phyloP scores from a whole-genome alignment of 2,329 filamentous ascomycete species.

The Verticillium albo-atrum region DNA sequence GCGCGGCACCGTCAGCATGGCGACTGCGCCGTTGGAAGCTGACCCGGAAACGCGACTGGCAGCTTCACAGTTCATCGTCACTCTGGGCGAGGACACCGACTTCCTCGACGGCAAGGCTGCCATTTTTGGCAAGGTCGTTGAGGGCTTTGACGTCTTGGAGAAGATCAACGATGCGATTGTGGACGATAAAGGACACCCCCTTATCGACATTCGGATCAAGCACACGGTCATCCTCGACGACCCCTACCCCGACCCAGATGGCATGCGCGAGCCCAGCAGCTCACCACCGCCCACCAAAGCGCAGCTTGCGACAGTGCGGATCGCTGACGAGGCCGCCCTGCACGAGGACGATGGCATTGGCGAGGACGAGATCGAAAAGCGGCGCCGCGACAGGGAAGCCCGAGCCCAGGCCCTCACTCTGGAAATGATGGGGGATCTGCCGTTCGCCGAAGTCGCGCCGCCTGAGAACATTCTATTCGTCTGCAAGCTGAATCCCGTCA shows the following conservation, averaged over 20 bases:
- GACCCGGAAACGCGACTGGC: slow-evolving; percentile 81
- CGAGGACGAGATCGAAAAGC: slow-evolving; percentile 74
- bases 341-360: slow-evolving; percentile 67
- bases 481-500: slow-evolving; percentile 97
- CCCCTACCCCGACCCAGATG: slow-evolving; percentile 78
- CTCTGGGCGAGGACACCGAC: slow-evolving; percentile 82
- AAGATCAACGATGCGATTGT: slow-evolving; percentile 89
- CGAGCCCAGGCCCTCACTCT: slow-evolving; percentile 90
- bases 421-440: slow-evolving; percentile 96
- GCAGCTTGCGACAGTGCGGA: slow-evolving; percentile 86
- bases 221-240: slow-evolving; percentile 92
- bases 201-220: slow-evolving; percentile 92
- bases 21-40: slow-evolving; percentile 71
- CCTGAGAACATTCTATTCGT: slow-evolving; percentile 97
- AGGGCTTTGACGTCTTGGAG: slow-evolving; percentile 90
- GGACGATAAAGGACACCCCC: slow-evolving; percentile 77
- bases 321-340: slow-evolving; percentile 81
- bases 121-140: slow-evolving; percentile 91
- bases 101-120: slow-evolving; percentile 91
- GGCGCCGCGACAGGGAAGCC: slow-evolving; percentile 82
- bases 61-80: slow-evolving; percentile 91
- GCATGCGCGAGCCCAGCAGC: slow-evolving; percentile 68
- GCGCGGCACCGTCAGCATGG: slow-evolving; percentile 94
- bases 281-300: slow-evolving; percentile 79
- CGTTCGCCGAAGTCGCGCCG: slow-evolving; percentile 94